phyloP scores from a whole-genome alignment of 306 rosid genomes.

The Dalbergia cochinchinensis region DNA sequence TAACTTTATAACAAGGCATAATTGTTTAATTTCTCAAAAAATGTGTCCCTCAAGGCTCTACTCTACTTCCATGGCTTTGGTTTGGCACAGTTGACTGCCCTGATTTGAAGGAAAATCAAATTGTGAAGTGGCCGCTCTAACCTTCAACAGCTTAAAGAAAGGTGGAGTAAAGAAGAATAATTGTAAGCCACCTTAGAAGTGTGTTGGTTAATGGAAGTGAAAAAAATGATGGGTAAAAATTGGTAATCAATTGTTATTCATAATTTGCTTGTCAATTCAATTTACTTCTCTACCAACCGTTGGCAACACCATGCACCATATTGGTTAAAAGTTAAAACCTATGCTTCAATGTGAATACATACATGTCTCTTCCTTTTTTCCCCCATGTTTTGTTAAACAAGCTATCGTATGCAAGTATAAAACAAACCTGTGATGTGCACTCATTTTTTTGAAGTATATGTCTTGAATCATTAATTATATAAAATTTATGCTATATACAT shows the following conservation, averaged over 20 bases:
- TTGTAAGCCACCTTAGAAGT: neutral
- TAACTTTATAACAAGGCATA: neutral
- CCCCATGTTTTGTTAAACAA: constrained; percentile 6
- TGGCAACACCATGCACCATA: neutral
- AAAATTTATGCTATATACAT: neutral
- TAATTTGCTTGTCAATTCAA: neutral
- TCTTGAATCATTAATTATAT: neutral
- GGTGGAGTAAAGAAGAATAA: no score
- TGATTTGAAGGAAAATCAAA: neutral
- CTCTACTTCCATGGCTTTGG: neutral
- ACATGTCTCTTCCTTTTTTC: neutral
- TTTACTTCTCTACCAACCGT: neutral
- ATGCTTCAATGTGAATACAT: neutral
- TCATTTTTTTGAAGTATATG: neutral
- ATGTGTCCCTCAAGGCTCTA: neutral
- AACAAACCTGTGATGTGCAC: no score
- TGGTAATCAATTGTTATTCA: neutral
- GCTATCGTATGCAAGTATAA: neutral
- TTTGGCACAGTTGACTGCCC: neutral
- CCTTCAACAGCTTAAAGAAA: neutral
- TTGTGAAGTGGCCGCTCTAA: neutral
- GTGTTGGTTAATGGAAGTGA: neutral
- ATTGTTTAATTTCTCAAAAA: neutral
- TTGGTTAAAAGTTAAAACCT: neutral
- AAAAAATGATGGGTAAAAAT: constrained; percentile 5